phyloP scores from a whole-genome alignment of 495 filamentous ascomycete genomes.

The Chaetomium tenue region DNA sequence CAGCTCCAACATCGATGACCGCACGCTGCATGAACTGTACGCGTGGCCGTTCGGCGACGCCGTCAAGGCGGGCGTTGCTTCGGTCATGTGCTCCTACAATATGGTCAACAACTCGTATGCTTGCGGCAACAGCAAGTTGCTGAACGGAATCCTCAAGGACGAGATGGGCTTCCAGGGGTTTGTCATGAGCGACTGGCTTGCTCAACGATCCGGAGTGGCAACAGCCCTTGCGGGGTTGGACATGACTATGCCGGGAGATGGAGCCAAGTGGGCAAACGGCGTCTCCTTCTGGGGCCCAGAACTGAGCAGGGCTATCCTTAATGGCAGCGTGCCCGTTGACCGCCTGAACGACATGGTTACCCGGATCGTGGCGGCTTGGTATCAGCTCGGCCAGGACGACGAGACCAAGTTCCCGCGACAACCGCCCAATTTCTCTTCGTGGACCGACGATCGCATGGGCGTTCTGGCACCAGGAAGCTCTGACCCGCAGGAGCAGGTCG shows the following conservation, averaged over 20 bases:
- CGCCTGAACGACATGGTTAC: constrained; percentile 92
- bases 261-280: constrained; percentile 71
- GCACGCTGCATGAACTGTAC: constrained; percentile 80
- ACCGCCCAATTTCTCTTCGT: constrained; percentile 88
- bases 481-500: constrained; percentile 49
- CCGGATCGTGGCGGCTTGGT: constrained; percentile 88
- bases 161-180: constrained; percentile 95
- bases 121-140: constrained; percentile 85
- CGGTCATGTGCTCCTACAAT: constrained; percentile 87
- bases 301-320: constrained; percentile 74
- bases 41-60: constrained; percentile 88
- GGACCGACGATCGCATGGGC: constrained; percentile 71
- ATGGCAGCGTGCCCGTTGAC: constrained; percentile 76
- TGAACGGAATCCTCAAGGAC: constrained; percentile 93
- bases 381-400: constrained; percentile 81
- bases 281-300: constrained; percentile 76
- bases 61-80: constrained; percentile 80
- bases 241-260: constrained; percentile 96
- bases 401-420: constrained; percentile 62
- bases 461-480: constrained; percentile 62
- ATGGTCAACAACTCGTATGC: constrained; percentile 88
- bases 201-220: constrained; percentile 76
- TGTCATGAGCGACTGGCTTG: constrained; percentile 90
- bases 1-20: constrained; percentile 78
- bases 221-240: constrained; percentile 83